Evolutionary conservation across 2,329 filamentous ascomycete species (phyloP).

Genomic region (Thelonectria rubi): DNA sequence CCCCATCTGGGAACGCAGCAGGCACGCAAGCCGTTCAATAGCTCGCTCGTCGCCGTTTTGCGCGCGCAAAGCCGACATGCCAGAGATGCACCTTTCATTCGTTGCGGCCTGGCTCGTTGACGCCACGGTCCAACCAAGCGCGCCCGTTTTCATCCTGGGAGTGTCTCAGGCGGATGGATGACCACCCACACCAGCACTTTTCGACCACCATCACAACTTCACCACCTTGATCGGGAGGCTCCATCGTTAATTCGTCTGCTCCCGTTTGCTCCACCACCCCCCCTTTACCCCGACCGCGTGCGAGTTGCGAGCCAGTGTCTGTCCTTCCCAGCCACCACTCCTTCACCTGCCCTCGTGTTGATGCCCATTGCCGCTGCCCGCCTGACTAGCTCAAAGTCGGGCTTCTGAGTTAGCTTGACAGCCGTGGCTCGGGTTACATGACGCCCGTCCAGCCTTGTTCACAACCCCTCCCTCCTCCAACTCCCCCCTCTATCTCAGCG

Average conservation of each 20-base stretch:
- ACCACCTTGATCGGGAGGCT: slow-evolving; percentile 31
- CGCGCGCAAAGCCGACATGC: neutral
- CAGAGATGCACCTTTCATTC: slow-evolving; percentile 9
- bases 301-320: slow-evolving; percentile 15
- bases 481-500: slow-evolving; percentile 12
- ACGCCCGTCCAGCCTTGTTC: slow-evolving; percentile 1
- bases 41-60: neutral
- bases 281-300: slow-evolving; percentile 27
- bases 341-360: slow-evolving; percentile 27
- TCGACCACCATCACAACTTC: slow-evolving; percentile 29
- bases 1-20: slow-evolving; percentile 6
- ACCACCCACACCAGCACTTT: slow-evolving; percentile 27
- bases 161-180: slow-evolving; percentile 42
- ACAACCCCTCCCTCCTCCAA: neutral
- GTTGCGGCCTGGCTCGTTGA: slow-evolving; percentile 24
- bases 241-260: slow-evolving; percentile 33
- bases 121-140: slow-evolving; percentile 32
- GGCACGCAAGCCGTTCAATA: slow-evolving; percentile 5
- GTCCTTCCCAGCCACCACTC: slow-evolving; percentile 22
- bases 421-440: slow-evolving; percentile 18
- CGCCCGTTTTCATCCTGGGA: slow-evolving; percentile 33
- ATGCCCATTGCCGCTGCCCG: slow-evolving; percentile 32
- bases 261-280: slow-evolving; percentile 11
- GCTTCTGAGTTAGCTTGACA: slow-evolving; percentile 4
- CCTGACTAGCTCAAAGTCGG: slow-evolving; percentile 20